Evolutionary conservation across 2,329 filamentous ascomycete species (phyloP).

Genomic region (Fusarium burgessii): DNA sequence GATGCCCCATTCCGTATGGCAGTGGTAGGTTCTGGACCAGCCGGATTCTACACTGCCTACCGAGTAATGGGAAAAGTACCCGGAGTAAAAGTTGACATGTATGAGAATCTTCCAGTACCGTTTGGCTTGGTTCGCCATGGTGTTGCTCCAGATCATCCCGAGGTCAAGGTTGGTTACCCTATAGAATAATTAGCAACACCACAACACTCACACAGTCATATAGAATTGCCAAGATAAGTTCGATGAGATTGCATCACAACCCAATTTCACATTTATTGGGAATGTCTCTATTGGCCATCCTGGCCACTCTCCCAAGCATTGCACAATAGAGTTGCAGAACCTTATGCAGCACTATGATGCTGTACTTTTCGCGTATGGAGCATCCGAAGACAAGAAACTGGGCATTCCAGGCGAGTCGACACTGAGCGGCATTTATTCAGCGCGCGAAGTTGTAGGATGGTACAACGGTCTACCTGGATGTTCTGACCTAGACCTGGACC

Average conservation of each 20-base stretch:
- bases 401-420: conserved; percentile 82
- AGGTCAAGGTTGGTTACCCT: conserved; percentile 80
- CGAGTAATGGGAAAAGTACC: conserved; percentile 82
- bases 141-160: conserved; percentile 97
- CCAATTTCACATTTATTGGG: conserved; percentile 89
- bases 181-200: not conserved
- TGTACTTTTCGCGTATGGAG: conserved; percentile 92
- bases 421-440: conserved; percentile 83
- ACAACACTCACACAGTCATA: conserved; percentile 5
- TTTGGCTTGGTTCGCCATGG: conserved; percentile 94
- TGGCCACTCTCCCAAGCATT: conserved; percentile 54
- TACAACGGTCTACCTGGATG: conserved; percentile 96
- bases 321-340: conserved; percentile 71
- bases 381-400: conserved; percentile 83
- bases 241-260: conserved; percentile 83
- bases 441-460: conserved; percentile 95
- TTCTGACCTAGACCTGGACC: conserved; percentile 76
- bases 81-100: conserved; percentile 88
- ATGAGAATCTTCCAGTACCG: conserved; percentile 90
- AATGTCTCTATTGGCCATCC: conserved; percentile 82
- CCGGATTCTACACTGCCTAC: conserved; percentile 94
- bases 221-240: conserved; percentile 97
- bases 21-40: conserved; percentile 91
- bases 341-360: conserved; percentile 90
- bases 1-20: conserved; percentile 79